These are phyloP conservation scores for Boeremia exigua DNA, from an alignment of 2,329 filamentous ascomycete genomes.

Conservation along the genomic window DNA sequence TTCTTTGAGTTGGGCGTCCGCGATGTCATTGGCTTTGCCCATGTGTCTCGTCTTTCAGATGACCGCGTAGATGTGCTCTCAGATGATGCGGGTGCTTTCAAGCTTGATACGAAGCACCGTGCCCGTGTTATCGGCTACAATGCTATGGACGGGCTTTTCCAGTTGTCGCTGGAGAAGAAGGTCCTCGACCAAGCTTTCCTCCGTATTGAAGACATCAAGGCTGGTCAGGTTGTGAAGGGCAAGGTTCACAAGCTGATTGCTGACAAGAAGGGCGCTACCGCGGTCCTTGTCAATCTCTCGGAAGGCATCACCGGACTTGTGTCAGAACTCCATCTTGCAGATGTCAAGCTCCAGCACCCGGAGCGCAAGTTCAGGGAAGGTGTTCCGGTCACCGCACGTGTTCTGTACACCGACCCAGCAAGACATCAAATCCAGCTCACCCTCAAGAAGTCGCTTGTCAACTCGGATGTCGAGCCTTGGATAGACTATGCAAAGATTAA, in stretches of 20 bases:
- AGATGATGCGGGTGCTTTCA: constrained; percentile 77
- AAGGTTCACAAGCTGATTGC: constrained; percentile 85
- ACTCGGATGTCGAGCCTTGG: constrained; percentile 83
- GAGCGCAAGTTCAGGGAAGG: constrained; percentile 96
- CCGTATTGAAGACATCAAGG: constrained; percentile 84
- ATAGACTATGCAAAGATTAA: constrained; percentile 76
- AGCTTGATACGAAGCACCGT: constrained; percentile 77
- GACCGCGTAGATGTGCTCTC: constrained; percentile 85
- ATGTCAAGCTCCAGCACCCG: constrained; percentile 85
- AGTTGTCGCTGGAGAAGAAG: constrained; percentile 81
- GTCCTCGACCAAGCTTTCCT: constrained; percentile 88
- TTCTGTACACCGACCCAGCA: constrained; percentile 77
- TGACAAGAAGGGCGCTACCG: constrained; percentile 76
- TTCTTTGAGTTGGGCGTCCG: constrained; percentile 75
- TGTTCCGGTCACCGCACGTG: constrained; percentile 80
- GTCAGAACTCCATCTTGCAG: constrained; percentile 84
- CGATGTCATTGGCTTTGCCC: constrained; percentile 82
- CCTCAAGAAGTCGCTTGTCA: constrained; percentile 91
- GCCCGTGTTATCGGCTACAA: constrained; percentile 88
- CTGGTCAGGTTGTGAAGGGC: constrained; percentile 81
- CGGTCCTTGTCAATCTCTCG: constrained; percentile 81
- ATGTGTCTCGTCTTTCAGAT: constrained; percentile 92
- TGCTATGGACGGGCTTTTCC: constrained; percentile 81
- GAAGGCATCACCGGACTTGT: constrained; percentile 91
- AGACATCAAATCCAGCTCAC: constrained; percentile 85